Base-by-base conservation (phyloP, 2,329 filamentous ascomycete genomes). In the Elsinoe arachidis region DNA sequence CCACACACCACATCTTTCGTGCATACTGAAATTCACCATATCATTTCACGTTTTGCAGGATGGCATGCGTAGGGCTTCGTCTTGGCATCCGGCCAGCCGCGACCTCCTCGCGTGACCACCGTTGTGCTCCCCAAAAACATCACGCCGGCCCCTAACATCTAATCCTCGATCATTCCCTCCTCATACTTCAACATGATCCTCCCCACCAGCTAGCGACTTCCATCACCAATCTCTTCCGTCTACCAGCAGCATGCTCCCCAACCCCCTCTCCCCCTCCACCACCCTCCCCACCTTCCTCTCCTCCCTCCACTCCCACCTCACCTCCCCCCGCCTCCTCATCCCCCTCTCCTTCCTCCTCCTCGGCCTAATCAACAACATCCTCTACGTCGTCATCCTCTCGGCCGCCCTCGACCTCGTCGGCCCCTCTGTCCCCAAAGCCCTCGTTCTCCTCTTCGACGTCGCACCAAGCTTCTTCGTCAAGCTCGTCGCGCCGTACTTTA, bases 381-480 rank as follows among this genome's bases (percentile, higher is more conserved):
- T 96, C 74, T 97, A 96, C 73, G 92, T 97, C 57, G 88, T 97
- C 70, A 93, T 97, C 69, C 86, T 99, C 66, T 95, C 90, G 30
- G 88, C 93, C 35, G 93, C 93, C 2, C 87, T 96, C 66, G 93
- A 99, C 68, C 87, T 99, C 61, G 93, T 97, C 65, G 92, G 92
- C 35, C 86, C 88, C 33, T 71, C 78, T 62, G 79, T 96, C 1
- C 93, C 93, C 52, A 97, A 97, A 72, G 90, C 88, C 64, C 81
- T 95, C 58, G 92, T 99, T 57, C 85, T 97, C 56, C 87, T 97
- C 61, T 90, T 90, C 69, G 90, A 96, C 70, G 90, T 97, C 56
- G 77, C 95, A 19, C 93, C 93, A 1, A 90, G 88, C 10, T 95
- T 99, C 72, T 71, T 88, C 56, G 88, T 87, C 53, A 97, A 97